Conservation (phyloP, 352 stramenopile genomes). For the Phytophthora cryptogea region DNA sequence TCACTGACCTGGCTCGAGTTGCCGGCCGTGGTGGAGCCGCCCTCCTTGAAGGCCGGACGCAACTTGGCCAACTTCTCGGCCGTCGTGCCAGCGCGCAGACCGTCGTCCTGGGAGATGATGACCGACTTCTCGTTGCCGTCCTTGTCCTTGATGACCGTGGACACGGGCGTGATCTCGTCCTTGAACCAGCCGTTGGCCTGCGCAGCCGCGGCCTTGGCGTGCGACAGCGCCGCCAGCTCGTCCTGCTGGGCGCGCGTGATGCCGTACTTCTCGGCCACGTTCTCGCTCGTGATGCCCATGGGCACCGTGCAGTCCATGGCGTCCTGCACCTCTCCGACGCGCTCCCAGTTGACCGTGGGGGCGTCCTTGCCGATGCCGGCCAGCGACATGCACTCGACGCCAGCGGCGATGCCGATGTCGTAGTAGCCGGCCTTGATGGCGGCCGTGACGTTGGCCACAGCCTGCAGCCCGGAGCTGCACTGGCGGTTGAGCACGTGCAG, state of each 20-base stretch:
- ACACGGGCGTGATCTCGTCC: constrained; percentile 90
- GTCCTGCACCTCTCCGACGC: constrained; percentile 53
- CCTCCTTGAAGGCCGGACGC: constrained; percentile 80
- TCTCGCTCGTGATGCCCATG: constrained; percentile 90
- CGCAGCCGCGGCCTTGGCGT: constrained; percentile 73
- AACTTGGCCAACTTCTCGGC: constrained; percentile 72
- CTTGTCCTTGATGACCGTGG: constrained; percentile 71
- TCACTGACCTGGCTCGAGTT: constrained; percentile 91
- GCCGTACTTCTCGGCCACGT: constrained; percentile 80
- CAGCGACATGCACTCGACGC: constrained; percentile 90
- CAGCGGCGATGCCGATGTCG: constrained; percentile 85
- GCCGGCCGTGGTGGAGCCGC: constrained; percentile 75
- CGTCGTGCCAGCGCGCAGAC: constrained; percentile 69
- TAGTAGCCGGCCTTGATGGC: constrained; percentile 86
- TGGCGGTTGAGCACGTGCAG: constrained; percentile 85
- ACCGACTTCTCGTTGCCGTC: constrained; percentile 80
- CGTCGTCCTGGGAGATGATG: constrained; percentile 79
- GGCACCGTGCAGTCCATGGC: constrained; percentile 85
- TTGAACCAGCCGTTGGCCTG: constrained; percentile 86
- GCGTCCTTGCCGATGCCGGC: constrained; percentile 52
- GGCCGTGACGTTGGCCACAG: constrained; percentile 73
- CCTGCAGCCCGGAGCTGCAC: constrained; percentile 88
- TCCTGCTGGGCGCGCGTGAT: constrained; percentile 83
- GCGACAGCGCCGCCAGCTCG: constrained; percentile 70
- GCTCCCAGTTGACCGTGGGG: constrained; percentile 67